Conservation (phyloP, 2,329 filamentous ascomycete genomes). For the Stagonosporopsis rhizophila region DNA sequence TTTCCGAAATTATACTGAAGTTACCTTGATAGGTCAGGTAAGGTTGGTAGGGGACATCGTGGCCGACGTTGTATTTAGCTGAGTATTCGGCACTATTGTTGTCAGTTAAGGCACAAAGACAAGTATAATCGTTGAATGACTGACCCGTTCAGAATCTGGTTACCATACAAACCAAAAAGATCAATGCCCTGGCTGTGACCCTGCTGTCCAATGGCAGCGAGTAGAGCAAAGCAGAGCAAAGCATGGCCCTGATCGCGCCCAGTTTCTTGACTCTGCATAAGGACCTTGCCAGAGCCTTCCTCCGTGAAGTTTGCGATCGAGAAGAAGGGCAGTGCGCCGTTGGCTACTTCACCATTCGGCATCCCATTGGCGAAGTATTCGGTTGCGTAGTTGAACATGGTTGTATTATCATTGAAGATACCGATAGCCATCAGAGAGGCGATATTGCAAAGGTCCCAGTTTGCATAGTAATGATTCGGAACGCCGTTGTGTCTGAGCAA, state of each 20-base stretch:
- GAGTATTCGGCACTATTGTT: not conserved
- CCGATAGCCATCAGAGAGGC: slow-evolving; percentile 53
- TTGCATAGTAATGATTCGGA: slow-evolving; percentile 50
- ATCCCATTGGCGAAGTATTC: slow-evolving; percentile 45
- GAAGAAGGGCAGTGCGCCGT: slow-evolving; percentile 24
- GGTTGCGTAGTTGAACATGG: slow-evolving; percentile 39
- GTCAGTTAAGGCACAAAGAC: not conserved
- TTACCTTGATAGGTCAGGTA: not conserved
- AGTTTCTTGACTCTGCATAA: slow-evolving; percentile 53
- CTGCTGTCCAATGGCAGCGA: slow-evolving; percentile 53
- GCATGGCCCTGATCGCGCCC: slow-evolving; percentile 58
- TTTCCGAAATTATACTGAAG: not conserved
- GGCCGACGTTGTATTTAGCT: not conserved
- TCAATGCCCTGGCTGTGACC: not conserved
- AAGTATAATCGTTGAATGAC: not conserved
- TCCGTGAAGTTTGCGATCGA: slow-evolving; percentile 39
- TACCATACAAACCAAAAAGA: not conserved
- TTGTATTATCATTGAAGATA: slow-evolving; percentile 53
- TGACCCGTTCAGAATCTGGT: not conserved
- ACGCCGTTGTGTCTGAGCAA: slow-evolving; percentile 18
- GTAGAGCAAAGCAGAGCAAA: slow-evolving; percentile 49
- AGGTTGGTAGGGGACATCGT: not conserved
- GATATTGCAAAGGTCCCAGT: slow-evolving; percentile 58
- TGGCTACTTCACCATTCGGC: slow-evolving; percentile 48
- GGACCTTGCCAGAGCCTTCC: slow-evolving; percentile 33